Conservation (phyloP, 345 rosid species). For the Gossypium rotundifolium region DNA sequence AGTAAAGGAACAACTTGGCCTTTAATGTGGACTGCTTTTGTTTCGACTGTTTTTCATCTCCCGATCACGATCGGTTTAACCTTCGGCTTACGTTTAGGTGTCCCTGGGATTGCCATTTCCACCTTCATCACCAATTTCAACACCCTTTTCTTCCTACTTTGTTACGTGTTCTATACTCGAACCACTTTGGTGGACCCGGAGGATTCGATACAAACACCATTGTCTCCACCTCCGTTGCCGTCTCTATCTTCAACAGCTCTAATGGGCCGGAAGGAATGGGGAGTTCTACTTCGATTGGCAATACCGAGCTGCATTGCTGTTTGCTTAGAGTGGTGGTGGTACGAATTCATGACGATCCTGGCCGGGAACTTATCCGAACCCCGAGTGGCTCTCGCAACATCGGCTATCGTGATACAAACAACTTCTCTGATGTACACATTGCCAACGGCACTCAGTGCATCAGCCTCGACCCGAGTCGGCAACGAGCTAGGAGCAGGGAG, state of each 20-base stretch:
- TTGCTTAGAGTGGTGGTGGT: conserved; percentile 99
- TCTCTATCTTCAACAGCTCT: not conserved
- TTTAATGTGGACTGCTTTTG: conserved; percentile 64
- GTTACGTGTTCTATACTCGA: conserved; percentile 35
- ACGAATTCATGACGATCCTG: conserved; percentile 80
- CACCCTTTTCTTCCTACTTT: conserved; percentile 48
- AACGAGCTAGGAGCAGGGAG: conserved; percentile 80
- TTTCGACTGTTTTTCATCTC: conserved; percentile 49
- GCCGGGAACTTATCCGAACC: conserved; percentile 66
- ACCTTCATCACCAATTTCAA: conserved; percentile 54
- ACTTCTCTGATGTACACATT: conserved; percentile 79
- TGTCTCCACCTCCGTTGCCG: not conserved
- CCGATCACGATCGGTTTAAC: conserved; percentile 50
- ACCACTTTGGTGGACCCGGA: not conserved
- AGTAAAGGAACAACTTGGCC: conserved; percentile 86
- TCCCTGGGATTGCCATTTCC: conserved; percentile 73
- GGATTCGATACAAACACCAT: conserved; percentile 1
- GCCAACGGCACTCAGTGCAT: conserved; percentile 64
- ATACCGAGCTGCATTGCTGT: conserved; percentile 75
- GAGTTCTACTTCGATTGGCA: conserved; percentile 45
- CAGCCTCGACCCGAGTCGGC: conserved; percentile 79
- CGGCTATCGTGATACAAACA: conserved; percentile 81
- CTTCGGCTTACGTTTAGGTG: conserved; percentile 50
- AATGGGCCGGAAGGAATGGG: conserved; percentile 40
- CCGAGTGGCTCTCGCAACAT: conserved; percentile 48